These are phyloP conservation scores for Heritiera littoralis DNA, from an alignment of 345 rosid species.

Conservation along the genomic window DNA sequence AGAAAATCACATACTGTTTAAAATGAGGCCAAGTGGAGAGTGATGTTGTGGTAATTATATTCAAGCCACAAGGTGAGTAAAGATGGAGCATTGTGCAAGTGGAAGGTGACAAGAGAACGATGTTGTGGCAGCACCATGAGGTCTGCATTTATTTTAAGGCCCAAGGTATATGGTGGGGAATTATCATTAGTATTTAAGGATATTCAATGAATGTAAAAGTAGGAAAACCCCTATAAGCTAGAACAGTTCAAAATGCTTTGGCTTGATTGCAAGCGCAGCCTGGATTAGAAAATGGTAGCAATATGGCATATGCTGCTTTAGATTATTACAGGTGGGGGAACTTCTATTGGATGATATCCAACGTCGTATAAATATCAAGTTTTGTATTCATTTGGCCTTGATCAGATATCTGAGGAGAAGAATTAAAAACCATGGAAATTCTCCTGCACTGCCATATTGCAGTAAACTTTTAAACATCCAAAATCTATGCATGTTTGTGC, in stretches of 20 bases:
- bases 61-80: conserved; percentile 15
- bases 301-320: neutral
- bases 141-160: conserved; percentile 28
- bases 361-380: neutral
- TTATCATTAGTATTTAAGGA: conserved; percentile 16
- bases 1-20: neutral
- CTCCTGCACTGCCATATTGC: conserved; percentile 2
- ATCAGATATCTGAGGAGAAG: neutral
- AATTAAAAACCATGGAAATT: neutral
- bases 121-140: neutral
- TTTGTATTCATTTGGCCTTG: neutral
- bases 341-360: neutral
- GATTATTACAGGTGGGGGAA: neutral
- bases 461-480: neutral
- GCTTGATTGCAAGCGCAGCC: neutral
- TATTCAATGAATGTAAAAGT: conserved; percentile 23
- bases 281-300: neutral
- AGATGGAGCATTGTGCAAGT: conserved; percentile 36
- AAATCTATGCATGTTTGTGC: neutral
- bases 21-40: conserved; percentile 20
- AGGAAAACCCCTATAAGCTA: neutral
- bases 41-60: neutral
- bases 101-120: conserved; percentile 39
- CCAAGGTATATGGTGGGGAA: conserved; percentile 24
- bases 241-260: neutral